phyloP scores from a whole-genome alignment of 23 red algal species.

The Chondrus crispus region DNA sequence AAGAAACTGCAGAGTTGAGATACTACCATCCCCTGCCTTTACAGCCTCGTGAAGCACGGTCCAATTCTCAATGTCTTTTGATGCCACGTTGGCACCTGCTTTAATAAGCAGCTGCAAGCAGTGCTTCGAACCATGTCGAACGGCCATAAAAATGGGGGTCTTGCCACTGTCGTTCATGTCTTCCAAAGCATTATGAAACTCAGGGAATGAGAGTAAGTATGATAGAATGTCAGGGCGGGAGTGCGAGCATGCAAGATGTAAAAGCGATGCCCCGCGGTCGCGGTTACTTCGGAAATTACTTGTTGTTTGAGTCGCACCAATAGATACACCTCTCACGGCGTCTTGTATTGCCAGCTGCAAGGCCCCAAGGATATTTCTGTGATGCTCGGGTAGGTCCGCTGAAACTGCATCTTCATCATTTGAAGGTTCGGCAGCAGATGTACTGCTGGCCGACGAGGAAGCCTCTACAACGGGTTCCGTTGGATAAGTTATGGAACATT shows the following conservation, averaged over 20 bases:
- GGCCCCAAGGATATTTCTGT: neutral
- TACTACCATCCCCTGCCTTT: conserved; percentile 7
- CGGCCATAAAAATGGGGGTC: conserved; percentile 49
- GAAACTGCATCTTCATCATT: neutral
- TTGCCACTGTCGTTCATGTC: conserved; percentile 62
- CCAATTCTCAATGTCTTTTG: conserved; percentile 61
- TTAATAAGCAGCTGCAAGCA: conserved; percentile 46
- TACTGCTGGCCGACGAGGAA: neutral
- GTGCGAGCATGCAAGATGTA: conserved; percentile 40
- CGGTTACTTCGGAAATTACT: conserved; percentile 23
- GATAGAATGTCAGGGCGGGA: neutral
- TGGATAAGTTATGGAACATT: neutral
- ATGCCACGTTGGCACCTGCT: conserved; percentile 10
- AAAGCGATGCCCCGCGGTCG: conserved; percentile 21
- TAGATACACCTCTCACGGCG: neutral
- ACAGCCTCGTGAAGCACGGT: conserved; percentile 58
- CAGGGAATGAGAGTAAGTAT: neutral
- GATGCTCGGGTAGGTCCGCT: no score
- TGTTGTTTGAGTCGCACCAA: neutral
- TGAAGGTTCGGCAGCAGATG: neutral
- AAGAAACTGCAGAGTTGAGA: conserved; percentile 30
- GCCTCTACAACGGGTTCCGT: neutral
- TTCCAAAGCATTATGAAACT: conserved; percentile 27
- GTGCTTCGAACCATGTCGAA: conserved; percentile 19
- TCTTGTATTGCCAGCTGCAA: neutral